Evolutionary conservation across 192 early-diverging fungal genomes (phyloP).

Genomic region (Podochytrium sp.): DNA sequence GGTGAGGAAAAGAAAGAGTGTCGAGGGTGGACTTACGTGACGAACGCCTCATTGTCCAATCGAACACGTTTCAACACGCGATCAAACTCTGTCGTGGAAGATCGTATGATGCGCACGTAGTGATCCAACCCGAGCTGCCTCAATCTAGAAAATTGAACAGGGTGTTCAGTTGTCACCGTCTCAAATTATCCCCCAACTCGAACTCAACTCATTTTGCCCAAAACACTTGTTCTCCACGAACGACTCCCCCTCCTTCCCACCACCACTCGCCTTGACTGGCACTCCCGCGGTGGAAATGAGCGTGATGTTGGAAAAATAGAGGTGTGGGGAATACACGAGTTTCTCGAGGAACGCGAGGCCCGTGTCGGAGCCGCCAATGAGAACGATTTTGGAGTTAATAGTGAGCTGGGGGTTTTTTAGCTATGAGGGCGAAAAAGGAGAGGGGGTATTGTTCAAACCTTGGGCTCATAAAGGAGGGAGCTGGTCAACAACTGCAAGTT

Average conservation of each 20-base stretch:
- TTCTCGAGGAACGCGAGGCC: constrained; percentile 55
- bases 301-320: constrained; percentile 51
- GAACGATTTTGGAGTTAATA: constrained; percentile 55
- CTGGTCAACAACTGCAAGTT: constrained; percentile 46
- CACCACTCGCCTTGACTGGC: constrained; percentile 9
- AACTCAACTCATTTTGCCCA: constrained; percentile 36
- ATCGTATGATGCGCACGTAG: constrained; percentile 43
- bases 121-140: constrained; percentile 50
- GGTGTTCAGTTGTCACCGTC: neutral
- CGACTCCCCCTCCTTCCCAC: too few relatives aligned
- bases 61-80: constrained; percentile 40
- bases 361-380: constrained; percentile 58
- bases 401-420: constrained; percentile 27
- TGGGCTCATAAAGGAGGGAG: constrained; percentile 51
- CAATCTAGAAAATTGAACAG: constrained; percentile 32
- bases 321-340: constrained; percentile 49
- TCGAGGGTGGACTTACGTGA: constrained; percentile 26
- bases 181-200: too few relatives aligned
- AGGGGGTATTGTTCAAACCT: constrained; percentile 24
- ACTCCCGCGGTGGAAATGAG: constrained; percentile 45
- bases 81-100: constrained; percentile 43
- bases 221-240: constrained; percentile 46
- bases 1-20: too few relatives aligned
- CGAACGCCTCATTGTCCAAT: constrained; percentile 35
- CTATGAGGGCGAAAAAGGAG: neutral